phyloP scores from a whole-genome alignment of 2,329 filamentous ascomycete species.

The Gnomoniopsis sp. region DNA sequence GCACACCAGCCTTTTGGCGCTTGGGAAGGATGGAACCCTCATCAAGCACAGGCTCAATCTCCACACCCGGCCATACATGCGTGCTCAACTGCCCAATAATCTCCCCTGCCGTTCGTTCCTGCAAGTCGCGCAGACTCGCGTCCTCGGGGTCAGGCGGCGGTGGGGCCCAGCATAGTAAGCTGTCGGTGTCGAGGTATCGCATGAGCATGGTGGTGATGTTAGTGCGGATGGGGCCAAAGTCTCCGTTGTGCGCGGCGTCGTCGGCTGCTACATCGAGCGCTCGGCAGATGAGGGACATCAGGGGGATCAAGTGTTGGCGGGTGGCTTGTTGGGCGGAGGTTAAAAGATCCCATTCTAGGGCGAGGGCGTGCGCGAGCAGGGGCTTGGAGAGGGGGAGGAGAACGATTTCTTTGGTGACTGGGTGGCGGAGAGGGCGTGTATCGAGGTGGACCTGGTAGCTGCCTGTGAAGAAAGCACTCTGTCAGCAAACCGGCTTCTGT shows the following conservation, averaged over 20 bases:
- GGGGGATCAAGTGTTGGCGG: constrained; percentile 81
- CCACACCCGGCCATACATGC: constrained; percentile 79
- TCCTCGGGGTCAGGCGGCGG: constrained; percentile 46
- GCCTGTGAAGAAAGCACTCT: constrained; percentile 29
- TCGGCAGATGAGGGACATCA: constrained; percentile 81
- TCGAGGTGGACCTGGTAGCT: constrained; percentile 70
- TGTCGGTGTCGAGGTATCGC: constrained; percentile 89
- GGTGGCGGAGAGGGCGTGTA: constrained; percentile 72
- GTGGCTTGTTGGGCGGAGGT: constrained; percentile 78
- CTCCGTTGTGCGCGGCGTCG: constrained; percentile 44
- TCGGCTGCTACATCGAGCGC: constrained; percentile 76
- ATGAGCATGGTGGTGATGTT: constrained; percentile 67
- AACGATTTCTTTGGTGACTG: constrained; percentile 67
- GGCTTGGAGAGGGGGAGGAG: constrained; percentile 71
- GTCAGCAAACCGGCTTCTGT: constrained; percentile 14
- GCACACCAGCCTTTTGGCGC: constrained; percentile 71
- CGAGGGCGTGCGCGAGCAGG: constrained; percentile 79
- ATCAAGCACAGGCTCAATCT: constrained; percentile 77
- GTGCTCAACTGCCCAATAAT: constrained; percentile 70
- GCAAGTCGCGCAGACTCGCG: constrained; percentile 64
- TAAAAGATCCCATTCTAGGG: constrained; percentile 89
- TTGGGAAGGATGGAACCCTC: constrained; percentile 71
- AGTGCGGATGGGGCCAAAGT: constrained; percentile 47
- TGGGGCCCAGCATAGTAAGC: constrained; percentile 82
- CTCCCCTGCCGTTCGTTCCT: constrained; percentile 65